Base-by-base conservation (phyloP, 306 rosid species). In the Amphicarpaea edgeworthii region DNA sequence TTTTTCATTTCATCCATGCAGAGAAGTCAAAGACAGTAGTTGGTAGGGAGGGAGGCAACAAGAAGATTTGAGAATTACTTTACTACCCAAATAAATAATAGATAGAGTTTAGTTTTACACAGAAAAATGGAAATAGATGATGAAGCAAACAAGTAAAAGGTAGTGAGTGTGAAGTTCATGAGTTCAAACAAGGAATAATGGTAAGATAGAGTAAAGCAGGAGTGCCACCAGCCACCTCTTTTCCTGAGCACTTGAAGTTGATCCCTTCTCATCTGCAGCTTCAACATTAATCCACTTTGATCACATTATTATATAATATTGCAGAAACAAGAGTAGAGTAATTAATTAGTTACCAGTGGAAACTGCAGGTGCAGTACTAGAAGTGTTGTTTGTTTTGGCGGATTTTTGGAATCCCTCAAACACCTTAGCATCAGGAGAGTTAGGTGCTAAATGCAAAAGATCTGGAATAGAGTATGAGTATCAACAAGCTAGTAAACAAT, bases 401-500 rank as follows among this genome's bases (percentile, higher is more conserved):
- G 69, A 65, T 28, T 76, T 72, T 54, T 69, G 74, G 32, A 51
- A 61, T 2, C 81, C 96, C 80, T 77, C 68, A 77, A 90, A 94
- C 32, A 88, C 75, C 87, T 87, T 91, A 3, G 96, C 97, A 0
- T 86, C 89, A 0, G 76, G 12, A 4, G 97, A 94, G 69, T 86
- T 88, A 1, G 97, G 93, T 17, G 90, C 45, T 83, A 94, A 81
- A 68, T 91, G 94, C 82, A 94, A 58, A 50, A 94, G 87, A 78
- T 88, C 97, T 91, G 88, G 42, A 79, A 28, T 28, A 28, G 37
- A 16, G 21, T n/a, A 6, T 47, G 37, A 30, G n/a, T 30, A 30
- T 30, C 37, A 30, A 7, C 37, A 28, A 28, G 32, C 32, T n/a
- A n/a, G n/a, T n/a, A n/a, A n/a, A n/a, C n/a, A n/a, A n/a, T n/a